Conservation (phyloP, 2,329 filamentous ascomycete species). For the Hypomyces perniciosus region DNA sequence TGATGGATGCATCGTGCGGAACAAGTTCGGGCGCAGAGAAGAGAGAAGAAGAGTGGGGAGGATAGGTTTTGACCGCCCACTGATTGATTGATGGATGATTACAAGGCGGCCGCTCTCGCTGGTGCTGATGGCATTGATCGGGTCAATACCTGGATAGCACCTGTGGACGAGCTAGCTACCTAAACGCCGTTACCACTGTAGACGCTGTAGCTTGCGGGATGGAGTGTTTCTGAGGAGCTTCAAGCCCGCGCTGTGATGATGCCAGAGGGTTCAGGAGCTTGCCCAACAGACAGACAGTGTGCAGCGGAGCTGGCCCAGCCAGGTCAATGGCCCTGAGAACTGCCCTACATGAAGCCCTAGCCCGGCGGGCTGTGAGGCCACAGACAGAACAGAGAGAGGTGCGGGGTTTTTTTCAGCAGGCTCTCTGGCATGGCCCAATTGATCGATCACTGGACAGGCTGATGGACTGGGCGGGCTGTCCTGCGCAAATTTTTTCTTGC, state of each 20-base stretch:
- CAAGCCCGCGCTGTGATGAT: too few relatives aligned
- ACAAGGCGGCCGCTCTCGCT: not conserved
- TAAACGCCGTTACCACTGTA: too few relatives aligned
- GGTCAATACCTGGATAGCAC: too few relatives aligned
- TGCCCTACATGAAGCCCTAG: not conserved
- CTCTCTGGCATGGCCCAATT: not conserved
- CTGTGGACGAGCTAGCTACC: too few relatives aligned
- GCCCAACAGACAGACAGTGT: too few relatives aligned
- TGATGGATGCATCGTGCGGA: not conserved
- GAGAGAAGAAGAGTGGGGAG: slow-evolving; percentile 8
- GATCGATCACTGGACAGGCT: not conserved
- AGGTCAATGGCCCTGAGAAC: too few relatives aligned
- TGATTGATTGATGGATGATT: not conserved
- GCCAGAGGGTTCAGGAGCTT: too few relatives aligned
- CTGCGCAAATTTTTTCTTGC: slow-evolving; percentile 7
- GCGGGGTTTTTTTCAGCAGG: not conserved
- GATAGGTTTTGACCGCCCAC: slow-evolving; percentile 7
- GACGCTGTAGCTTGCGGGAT: too few relatives aligned
- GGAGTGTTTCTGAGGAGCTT: too few relatives aligned
- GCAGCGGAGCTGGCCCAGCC: too few relatives aligned
- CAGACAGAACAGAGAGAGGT: not conserved
- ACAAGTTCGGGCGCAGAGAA: not conserved
- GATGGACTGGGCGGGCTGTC: not conserved
- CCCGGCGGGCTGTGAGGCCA: not conserved
- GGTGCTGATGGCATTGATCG: not conserved